Base-by-base conservation (phyloP, 2,329 filamentous ascomycete species). In the Calonectria pauciramosa region DNA sequence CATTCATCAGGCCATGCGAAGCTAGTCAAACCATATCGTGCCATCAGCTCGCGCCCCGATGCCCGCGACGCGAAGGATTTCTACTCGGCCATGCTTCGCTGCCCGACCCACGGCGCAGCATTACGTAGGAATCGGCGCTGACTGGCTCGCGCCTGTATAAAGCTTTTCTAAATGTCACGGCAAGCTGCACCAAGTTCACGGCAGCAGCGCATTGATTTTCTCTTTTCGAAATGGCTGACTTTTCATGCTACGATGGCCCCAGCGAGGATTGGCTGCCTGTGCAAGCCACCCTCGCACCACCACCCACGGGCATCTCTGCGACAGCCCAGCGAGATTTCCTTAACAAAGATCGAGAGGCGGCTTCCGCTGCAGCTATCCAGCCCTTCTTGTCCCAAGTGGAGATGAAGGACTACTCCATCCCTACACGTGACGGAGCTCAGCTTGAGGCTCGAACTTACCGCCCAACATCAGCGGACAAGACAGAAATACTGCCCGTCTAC, bases 321-420 rank as follows among this genome's bases (percentile, higher is more conserved):
- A 63, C 34, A 1, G 56, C 41, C 7, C 56, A 63, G 14, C 56
- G 38, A 23, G 38, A 6, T 1, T 28, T 63, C 8, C 41, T 63
- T 34, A 63, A 63, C 34, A 36, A 63, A 38, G 56, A 63, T 18
- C 34, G 56, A 63, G 56, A 63, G 26, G 56, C 56, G 20, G 56
- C 36, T 2, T 23, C 56, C 4, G 56, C 56, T 28, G 34, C 23
- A 1, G 56, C 56, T 3, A 38, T 63, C 56, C 38, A 63, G 36
- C 3, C 56, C 14, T 4, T 63, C 7, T 13, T 41, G 8, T 14
- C 56, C 5, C n/a, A 41, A 13, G 18, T 63, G 26, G n/a, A 41
- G n/a, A 18, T 63, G 23, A 26, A 63, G 13, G 36, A 63, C 14
- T 63, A 63, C 34, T 63, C 34, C 26, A 44, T 63, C n/a, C 56